A percentile compares a stretch with the other conserved stretches of the same genome.
Conservation (phyloP, 2,329 filamentous ascomycete species). For the Phialophora macrospora region DNA sequence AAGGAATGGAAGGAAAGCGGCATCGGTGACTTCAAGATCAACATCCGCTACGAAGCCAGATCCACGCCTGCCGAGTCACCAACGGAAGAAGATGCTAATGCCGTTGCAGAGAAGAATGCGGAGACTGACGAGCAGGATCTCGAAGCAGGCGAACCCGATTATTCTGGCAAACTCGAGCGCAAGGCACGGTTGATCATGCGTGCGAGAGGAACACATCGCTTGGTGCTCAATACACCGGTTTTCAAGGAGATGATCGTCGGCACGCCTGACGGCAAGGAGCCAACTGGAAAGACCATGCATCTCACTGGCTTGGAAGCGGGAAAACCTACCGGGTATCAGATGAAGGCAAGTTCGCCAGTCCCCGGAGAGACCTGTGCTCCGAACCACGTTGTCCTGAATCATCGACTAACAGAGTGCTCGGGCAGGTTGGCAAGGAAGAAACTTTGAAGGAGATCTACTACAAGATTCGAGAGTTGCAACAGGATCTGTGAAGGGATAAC, state of each 20-base stretch:
- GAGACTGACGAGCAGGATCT: slow-evolving; percentile 34
- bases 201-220: slow-evolving; percentile 83
- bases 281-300: slow-evolving; percentile 71
- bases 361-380: not conserved
- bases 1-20: slow-evolving; percentile 78
- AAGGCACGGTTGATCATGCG: slow-evolving; percentile 81
- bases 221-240: slow-evolving; percentile 84
- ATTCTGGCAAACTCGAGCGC: slow-evolving; percentile 33
- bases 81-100: slow-evolving; percentile 51
- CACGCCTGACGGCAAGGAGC: slow-evolving; percentile 64
- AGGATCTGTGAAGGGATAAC: slow-evolving; percentile 23
- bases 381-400: not conserved
- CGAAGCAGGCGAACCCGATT: slow-evolving; percentile 39
- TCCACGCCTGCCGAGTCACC: slow-evolving; percentile 56
- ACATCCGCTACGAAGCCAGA: slow-evolving; percentile 56
- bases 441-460: slow-evolving; percentile 55
- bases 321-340: slow-evolving; percentile 57
- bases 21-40: slow-evolving; percentile 46
- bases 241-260: slow-evolving; percentile 80
- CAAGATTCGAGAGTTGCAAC: slow-evolving; percentile 43
- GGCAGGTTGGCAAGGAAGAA: slow-evolving; percentile 51
- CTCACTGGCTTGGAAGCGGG: slow-evolving; percentile 64
- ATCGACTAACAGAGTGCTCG: not conserved
- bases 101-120: slow-evolving; percentile 39
- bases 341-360: slow-evolving; percentile 56